A percentile compares a stretch with the other conserved stretches of the same genome.
Conservation (phyloP, 768 basidiomycete genomes). For the Podaxis sp. region DNA sequence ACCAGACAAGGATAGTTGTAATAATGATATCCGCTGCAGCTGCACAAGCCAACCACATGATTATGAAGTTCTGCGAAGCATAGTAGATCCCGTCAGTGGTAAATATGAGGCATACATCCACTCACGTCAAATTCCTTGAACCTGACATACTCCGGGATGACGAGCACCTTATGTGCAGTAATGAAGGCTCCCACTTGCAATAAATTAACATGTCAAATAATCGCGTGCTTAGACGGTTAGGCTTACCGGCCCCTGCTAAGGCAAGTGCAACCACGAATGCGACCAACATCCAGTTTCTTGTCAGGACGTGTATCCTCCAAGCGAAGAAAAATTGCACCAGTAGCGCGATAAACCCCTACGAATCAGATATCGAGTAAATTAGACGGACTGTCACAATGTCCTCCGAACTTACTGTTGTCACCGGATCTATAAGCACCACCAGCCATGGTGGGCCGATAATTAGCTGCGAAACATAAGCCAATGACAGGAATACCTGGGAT, state of each 20-base stretch:
- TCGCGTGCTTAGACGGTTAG: neutral
- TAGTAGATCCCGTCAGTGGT: neutral
- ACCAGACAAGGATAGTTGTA: neutral
- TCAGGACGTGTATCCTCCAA: slow-evolving; percentile 26
- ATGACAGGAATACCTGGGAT: neutral
- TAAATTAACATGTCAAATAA: neutral
- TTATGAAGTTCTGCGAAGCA: neutral
- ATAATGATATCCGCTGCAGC: neutral
- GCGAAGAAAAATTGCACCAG: slow-evolving; percentile 46
- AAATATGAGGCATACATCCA: neutral
- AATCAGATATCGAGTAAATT: neutral
- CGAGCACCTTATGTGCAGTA: slow-evolving; percentile 20
- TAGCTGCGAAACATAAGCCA: neutral
- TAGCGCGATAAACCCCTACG: slow-evolving; percentile 38
- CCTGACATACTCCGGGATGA: slow-evolving; percentile 20
- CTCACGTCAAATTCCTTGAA: slow-evolving; percentile 16
- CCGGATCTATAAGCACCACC: neutral
- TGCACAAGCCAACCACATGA: neutral
- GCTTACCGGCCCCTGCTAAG: slow-evolving; percentile 18
- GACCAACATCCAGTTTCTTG: slow-evolving; percentile 17
- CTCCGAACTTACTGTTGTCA: neutral
- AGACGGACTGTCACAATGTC: neutral
- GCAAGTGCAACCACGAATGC: slow-evolving; percentile 15
- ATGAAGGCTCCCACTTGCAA: slow-evolving; percentile 21
- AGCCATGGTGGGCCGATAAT: neutral